phyloP scores from a whole-genome alignment of 1,139 yeast species.

The Insectozyma bohioensis region DNA sequence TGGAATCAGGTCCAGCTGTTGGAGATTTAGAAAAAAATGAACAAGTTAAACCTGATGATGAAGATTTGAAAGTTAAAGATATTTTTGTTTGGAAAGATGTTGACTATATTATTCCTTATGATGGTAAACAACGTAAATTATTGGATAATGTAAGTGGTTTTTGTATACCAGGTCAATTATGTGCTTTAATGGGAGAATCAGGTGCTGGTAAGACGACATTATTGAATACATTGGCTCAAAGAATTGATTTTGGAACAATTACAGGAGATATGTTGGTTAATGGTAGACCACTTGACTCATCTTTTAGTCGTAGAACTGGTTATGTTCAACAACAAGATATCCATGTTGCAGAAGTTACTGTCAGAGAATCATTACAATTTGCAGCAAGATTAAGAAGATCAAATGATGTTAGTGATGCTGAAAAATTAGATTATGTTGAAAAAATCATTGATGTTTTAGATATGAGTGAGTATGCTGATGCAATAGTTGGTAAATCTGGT shows the following conservation, averaged over 20 bases:
- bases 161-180: conserved; percentile 66
- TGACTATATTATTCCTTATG: conserved; percentile 39
- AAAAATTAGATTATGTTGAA: conserved; percentile 56
- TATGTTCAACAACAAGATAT: conserved; percentile 68
- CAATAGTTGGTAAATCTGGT: conserved; percentile 56
- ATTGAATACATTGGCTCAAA: conserved; percentile 57
- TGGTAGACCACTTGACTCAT: conserved; percentile 51
- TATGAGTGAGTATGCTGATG: conserved; percentile 63
- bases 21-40: conserved; percentile 36
- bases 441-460: conserved; percentile 55
- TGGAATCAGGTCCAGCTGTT: conserved; percentile 26
- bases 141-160: conserved; percentile 61
- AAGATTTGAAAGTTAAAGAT: conserved; percentile 26
- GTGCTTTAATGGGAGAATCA: conserved; percentile 73
- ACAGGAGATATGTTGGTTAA: conserved; percentile 67
- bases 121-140: conserved; percentile 44
- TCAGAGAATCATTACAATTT: conserved; percentile 59
- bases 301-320: conserved; percentile 61
- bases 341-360: conserved; percentile 57
- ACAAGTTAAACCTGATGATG: conserved; percentile 19
- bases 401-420: conserved; percentile 27
- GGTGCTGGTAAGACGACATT: conserved; percentile 73
- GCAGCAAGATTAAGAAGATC: conserved; percentile 64
- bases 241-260: conserved; percentile 57
- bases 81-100: conserved; percentile 46